Evolutionary conservation across 306 rosid genomes (phyloP).

Genomic region (Quercus aquifolioides): DNA sequence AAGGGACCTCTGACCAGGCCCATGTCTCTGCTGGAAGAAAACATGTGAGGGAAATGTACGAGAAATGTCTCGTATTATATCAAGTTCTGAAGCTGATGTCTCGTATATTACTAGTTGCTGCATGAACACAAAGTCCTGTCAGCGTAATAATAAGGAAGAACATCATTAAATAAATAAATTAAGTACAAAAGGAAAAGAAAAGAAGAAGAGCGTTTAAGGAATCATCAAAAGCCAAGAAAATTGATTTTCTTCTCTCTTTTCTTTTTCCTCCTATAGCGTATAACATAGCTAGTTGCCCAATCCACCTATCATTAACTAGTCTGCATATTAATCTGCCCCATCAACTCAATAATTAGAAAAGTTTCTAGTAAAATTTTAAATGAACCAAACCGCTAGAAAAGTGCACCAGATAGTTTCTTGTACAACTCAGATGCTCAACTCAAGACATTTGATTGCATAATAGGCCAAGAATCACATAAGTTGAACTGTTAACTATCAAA

Average conservation of each 20-base stretch:
- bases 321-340: neutral
- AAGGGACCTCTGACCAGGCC: slow-evolving; percentile 98
- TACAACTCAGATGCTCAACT: neutral
- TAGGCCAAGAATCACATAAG: neutral
- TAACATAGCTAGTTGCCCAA: neutral
- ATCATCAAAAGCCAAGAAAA: slow-evolving; percentile 10
- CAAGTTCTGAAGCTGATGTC: slow-evolving; percentile 93
- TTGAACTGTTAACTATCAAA: neutral
- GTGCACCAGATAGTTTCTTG: neutral
- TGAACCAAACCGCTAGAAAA: neutral
- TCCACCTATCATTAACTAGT: neutral
- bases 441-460: neutral
- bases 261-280: neutral
- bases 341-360: neutral
- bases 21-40: slow-evolving; percentile 98
- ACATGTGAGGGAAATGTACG: slow-evolving; percentile 98
- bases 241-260: neutral
- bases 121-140: slow-evolving; percentile 26
- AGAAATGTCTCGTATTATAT: slow-evolving; percentile 94
- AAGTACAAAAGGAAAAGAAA: too few species aligned
- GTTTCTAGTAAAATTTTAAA: neutral
- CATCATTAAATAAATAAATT: neutral
- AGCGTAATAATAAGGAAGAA: slow-evolving; percentile 11
- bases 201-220: neutral
- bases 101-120: slow-evolving; percentile 99